These are phyloP conservation scores for Acanthamoeba lenticulata DNA, from an alignment of 208 protist genomes.

Conservation along the genomic window DNA sequence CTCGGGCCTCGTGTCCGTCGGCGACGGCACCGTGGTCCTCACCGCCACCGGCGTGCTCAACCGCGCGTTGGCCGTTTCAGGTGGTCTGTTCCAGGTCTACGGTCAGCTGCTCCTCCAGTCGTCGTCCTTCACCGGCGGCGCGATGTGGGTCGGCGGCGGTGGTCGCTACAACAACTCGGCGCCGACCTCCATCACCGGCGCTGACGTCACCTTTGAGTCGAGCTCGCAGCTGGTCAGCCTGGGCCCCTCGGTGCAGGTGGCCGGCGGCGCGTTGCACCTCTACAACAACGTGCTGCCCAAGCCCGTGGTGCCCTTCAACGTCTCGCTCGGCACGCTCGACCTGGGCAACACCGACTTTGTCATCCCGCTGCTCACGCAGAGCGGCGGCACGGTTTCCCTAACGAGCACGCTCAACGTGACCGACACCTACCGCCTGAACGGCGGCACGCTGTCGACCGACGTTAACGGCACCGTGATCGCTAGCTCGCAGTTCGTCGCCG, in stretches of 20 bases:
- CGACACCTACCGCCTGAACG: constrained; percentile 15
- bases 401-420: constrained; percentile 29
- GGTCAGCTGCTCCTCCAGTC: background rate
- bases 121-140: constrained; percentile 25
- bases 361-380: constrained; percentile 53
- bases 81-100: constrained; percentile 44
- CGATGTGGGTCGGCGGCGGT: constrained; percentile 51
- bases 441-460: background rate
- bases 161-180: constrained; percentile 39
- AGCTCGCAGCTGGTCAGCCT: constrained; percentile 37
- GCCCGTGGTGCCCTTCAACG: constrained; percentile 56
- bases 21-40: constrained; percentile 1
- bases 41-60: background rate
- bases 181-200: background rate
- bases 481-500: constrained; percentile 15
- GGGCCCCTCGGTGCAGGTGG: constrained; percentile 28
- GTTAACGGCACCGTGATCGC: constrained; percentile 41
- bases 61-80: background rate
- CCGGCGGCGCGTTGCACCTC: background rate
- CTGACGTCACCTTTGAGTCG: background rate
- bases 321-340: constrained; percentile 29
- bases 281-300: constrained; percentile 52
- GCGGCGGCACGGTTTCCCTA: constrained; percentile 14
- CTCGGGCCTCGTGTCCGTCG: background rate
- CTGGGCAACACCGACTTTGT: constrained; percentile 51